A percentile compares a stretch with the other conserved stretches of the same genome.
phyloP scores from a whole-genome alignment of 192 early-diverging fungal genomes.

The Entomortierella beljakovae region DNA sequence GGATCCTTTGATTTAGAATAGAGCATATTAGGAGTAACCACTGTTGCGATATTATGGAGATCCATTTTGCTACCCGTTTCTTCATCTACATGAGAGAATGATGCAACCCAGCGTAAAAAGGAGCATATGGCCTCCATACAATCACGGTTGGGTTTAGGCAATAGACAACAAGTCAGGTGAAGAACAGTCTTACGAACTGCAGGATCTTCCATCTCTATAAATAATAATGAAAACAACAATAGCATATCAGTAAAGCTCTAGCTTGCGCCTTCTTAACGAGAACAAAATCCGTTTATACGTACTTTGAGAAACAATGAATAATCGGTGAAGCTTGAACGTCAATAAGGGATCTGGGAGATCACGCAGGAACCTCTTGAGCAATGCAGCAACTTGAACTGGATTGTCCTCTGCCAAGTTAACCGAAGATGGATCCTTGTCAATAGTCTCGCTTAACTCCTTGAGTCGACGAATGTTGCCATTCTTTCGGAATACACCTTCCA shows the following conservation, averaged over 20 bases:
- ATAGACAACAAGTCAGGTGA: constrained; percentile 83
- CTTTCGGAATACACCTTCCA: constrained; percentile 97
- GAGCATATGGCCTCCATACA: constrained; percentile 89
- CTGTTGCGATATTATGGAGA: constrained; percentile 89
- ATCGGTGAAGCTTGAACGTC: constrained; percentile 86
- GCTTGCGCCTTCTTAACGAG: too few species aligned
- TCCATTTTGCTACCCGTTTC: constrained; percentile 93
- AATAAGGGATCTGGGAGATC: constrained; percentile 96
- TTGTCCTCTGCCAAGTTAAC: constrained; percentile 79
- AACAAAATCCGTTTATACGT: constrained; percentile 18
- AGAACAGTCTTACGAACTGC: constrained; percentile 72
- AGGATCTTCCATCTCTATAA: constrained; percentile 63
- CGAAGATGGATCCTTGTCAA: constrained; percentile 84
- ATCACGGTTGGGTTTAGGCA: constrained; percentile 93
- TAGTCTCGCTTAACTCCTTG: constrained; percentile 83
- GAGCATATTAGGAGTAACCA: constrained; percentile 94
- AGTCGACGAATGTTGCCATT: constrained; percentile 96
- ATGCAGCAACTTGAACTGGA: constrained; percentile 92
- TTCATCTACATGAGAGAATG: constrained; percentile 73
- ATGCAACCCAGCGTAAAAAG: constrained; percentile 89
- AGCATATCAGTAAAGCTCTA: neutral
- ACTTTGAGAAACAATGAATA: constrained; percentile 87
- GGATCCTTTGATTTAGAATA: constrained; percentile 89
- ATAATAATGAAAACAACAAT: neutral
- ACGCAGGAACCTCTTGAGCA: constrained; percentile 96